These are phyloP conservation scores for Entelexis paramagnoliae DNA, from an alignment of 1,139 yeast species.

Conservation along the genomic window DNA sequence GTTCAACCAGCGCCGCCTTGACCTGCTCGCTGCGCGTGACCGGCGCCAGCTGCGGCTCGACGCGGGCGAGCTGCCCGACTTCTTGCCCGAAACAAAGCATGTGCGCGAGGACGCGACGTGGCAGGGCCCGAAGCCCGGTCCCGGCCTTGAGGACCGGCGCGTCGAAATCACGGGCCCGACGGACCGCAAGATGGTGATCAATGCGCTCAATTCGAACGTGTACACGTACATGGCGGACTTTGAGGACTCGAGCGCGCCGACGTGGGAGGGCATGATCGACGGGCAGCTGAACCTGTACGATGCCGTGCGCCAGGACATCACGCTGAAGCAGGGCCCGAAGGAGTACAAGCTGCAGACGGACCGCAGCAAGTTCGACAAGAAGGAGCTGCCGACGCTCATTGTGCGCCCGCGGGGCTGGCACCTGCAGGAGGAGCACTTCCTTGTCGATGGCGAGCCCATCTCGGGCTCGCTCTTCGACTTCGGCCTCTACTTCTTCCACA, in stretches of 20 bases:
- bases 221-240: slow-evolving; percentile 93
- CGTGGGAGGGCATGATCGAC: slow-evolving; percentile 77
- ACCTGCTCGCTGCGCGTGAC: slow-evolving; percentile 50
- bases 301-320: slow-evolving; percentile 63
- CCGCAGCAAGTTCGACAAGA: slow-evolving; percentile 32
- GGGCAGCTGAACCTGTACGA: slow-evolving; percentile 93
- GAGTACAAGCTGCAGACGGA: slow-evolving; percentile 46
- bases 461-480: slow-evolving; percentile 69
- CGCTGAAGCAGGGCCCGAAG: slow-evolving; percentile 50
- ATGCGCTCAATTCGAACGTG: slow-evolving; percentile 80
- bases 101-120: slow-evolving; percentile 66
- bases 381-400: slow-evolving; percentile 54
- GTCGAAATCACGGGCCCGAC: slow-evolving; percentile 57
- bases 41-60: slow-evolving; percentile 54
- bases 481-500: slow-evolving; percentile 66
- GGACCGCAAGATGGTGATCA: slow-evolving; percentile 86
- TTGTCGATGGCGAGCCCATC: slow-evolving; percentile 66
- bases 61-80: slow-evolving; percentile 59
- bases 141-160: slow-evolving; percentile 65
- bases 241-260: slow-evolving; percentile 91
- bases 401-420: slow-evolving; percentile 88
- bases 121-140: slow-evolving; percentile 71
- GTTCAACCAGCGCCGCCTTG: slow-evolving; percentile 52
- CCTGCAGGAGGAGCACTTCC: slow-evolving; percentile 59
- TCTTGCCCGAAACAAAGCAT: slow-evolving; percentile 58